A percentile compares a stretch with the other conserved stretches of the same genome.
phyloP scores from a whole-genome alignment of 305 asterid species.

The Coffea humblotiana region DNA sequence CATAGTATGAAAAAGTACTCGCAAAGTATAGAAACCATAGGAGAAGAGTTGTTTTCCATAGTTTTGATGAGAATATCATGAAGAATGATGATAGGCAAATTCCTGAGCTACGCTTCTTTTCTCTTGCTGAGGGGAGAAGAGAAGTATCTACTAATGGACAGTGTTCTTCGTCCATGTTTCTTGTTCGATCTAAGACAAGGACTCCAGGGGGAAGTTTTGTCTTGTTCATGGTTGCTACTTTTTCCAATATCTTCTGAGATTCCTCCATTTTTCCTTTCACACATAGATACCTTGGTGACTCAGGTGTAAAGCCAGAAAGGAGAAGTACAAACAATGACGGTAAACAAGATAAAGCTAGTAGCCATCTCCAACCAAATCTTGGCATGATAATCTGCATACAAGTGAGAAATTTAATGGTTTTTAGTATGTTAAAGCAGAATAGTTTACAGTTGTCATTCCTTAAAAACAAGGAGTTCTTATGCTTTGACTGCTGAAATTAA shows the following conservation, averaged over 20 bases:
- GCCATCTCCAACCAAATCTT: slow-evolving; percentile 43
- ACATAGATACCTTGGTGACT: slow-evolving; percentile 39
- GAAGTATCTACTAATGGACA: slow-evolving; percentile 44
- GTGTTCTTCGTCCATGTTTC: slow-evolving; percentile 38
- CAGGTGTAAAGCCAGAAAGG: slow-evolving; percentile 24
- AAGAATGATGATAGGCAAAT: slow-evolving; percentile 43
- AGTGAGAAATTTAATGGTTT: not conserved
- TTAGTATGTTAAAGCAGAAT: not conserved
- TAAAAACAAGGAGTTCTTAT: not conserved
- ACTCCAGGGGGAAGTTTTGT: slow-evolving; percentile 46
- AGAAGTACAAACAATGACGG: slow-evolving; percentile 31
- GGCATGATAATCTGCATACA: slow-evolving; percentile 34
- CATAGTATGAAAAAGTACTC: slow-evolving; percentile 72
- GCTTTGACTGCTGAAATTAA: not conserved
- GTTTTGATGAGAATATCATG: slow-evolving; percentile 59
- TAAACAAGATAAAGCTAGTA: slow-evolving; percentile 29
- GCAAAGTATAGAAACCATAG: slow-evolving; percentile 69
- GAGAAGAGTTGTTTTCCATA: slow-evolving; percentile 61
- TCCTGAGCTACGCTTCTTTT: slow-evolving; percentile 23
- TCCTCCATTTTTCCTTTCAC: slow-evolving; percentile 27
- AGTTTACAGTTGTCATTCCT: not conserved
- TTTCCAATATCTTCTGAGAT: slow-evolving; percentile 27
- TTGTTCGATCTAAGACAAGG: slow-evolving; percentile 46
- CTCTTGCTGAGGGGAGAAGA: slow-evolving; percentile 37
- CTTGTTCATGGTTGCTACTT: slow-evolving; percentile 19